These are phyloP conservation scores for Paramecium octaurelia DNA, from an alignment of 73 alveolate genomes.

Conservation along the genomic window DNA sequence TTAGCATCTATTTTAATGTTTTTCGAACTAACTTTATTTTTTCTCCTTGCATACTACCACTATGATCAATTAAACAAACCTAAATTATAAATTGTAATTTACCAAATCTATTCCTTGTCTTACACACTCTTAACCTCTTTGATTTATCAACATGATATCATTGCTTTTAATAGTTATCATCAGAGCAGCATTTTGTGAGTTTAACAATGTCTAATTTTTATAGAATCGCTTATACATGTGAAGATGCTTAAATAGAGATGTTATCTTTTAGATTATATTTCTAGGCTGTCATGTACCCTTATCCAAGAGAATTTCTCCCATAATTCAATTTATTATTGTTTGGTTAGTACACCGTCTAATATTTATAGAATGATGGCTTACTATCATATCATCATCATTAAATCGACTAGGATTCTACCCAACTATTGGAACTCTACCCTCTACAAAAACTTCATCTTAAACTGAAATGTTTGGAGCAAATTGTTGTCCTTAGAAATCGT, in stretches of 20 bases:
- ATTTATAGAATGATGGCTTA: background rate
- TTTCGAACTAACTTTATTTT: constrained; percentile 1
- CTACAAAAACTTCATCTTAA: background rate
- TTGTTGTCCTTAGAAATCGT: constrained; percentile 7
- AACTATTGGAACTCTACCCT: constrained; percentile 37
- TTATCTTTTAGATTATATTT: background rate
- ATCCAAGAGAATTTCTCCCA: background rate
- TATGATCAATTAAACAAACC: constrained; percentile 50
- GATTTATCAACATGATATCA: background rate
- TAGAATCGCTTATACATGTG: background rate
- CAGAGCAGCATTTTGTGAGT: background rate
- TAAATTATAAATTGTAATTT: background rate
- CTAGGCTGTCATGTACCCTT: background rate
- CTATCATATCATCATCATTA: constrained; percentile 36
- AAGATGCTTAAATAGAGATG: background rate
- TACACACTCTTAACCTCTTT: background rate
- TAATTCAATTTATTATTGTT: background rate
- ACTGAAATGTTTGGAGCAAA: background rate
- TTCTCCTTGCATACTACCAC: constrained; percentile 46
- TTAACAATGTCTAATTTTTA: background rate
- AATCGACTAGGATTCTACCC: constrained; percentile 7
- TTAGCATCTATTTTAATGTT: constrained; percentile 3
- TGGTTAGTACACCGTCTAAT: background rate
- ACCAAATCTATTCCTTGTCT: constrained; percentile 51
- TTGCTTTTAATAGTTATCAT: background rate